Conservation (phyloP, 129 eudicot genomes). For the Centaurea solstitialis region DNA sequence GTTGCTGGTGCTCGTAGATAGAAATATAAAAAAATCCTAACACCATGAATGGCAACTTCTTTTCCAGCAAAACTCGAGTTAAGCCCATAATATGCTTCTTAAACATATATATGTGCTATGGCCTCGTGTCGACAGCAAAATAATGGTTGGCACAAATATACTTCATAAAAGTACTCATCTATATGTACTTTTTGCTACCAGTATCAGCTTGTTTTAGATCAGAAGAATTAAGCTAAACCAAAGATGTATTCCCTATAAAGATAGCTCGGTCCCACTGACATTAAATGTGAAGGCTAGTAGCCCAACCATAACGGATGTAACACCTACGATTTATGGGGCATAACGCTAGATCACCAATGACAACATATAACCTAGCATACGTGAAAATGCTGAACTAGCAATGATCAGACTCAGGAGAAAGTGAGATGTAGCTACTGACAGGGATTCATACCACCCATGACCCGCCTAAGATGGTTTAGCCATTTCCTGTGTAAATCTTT, state of each 20-base stretch:
- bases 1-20: neutral
- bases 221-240: neutral
- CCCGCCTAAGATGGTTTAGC: neutral
- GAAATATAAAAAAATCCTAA: neutral
- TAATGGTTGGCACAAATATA: neutral
- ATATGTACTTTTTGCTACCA: neutral
- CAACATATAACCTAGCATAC: neutral
- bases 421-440: neutral
- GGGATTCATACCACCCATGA: neutral
- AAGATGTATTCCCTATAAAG: neutral
- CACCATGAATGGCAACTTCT: neutral
- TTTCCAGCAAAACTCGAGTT: neutral
- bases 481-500: neutral
- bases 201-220: neutral
- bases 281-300: neutral
- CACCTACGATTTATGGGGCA: neutral
- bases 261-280: neutral
- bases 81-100: neutral
- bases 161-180: neutral
- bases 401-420: neutral
- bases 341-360: neutral
- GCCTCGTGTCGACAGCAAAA: neutral
- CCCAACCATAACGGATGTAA: neutral
- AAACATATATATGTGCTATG: neutral
- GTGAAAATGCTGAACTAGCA: neutral